These are phyloP conservation scores for Sequoiadendron giganteum DNA, from an alignment of 75 land plant genomes.

Conservation along the genomic window DNA sequence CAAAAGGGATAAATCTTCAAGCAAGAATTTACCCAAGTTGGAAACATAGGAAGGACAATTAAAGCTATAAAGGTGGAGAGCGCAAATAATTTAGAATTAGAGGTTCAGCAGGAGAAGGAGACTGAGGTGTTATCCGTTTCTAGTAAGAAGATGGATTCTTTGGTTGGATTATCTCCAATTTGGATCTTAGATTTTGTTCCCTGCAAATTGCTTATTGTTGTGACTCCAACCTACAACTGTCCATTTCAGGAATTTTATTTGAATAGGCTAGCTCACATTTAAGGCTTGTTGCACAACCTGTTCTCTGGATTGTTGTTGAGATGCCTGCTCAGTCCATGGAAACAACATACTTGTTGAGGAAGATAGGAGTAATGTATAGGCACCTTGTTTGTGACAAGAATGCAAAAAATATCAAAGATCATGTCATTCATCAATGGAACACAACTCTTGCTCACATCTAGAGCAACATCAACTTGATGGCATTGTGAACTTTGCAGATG, in stretches of 20 bases:
- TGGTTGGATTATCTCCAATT: background rate
- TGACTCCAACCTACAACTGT: slow-evolving; percentile 72
- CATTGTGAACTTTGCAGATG: slow-evolving; percentile 89
- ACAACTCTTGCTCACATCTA: slow-evolving; percentile 71
- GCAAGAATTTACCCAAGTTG: slow-evolving; percentile 3
- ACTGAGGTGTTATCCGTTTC: background rate
- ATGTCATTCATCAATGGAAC: slow-evolving; percentile 64
- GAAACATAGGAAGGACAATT: background rate
- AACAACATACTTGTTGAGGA: slow-evolving; percentile 67
- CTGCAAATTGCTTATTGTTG: slow-evolving; percentile 70
- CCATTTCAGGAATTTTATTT: slow-evolving; percentile 78
- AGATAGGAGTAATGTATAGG: slow-evolving; percentile 80
- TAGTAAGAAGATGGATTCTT: background rate
- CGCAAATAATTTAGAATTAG: background rate
- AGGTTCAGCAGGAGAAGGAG: slow-evolving; percentile 10
- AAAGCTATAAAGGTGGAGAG: slow-evolving; percentile 1
- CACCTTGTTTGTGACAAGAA: slow-evolving; percentile 75
- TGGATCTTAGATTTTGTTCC: slow-evolving; percentile 16
- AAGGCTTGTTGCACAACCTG: slow-evolving; percentile 66
- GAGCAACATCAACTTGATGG: slow-evolving; percentile 86
- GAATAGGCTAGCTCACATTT: slow-evolving; percentile 69
- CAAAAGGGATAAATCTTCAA: slow-evolving; percentile 4
- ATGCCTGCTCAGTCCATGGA: slow-evolving; percentile 65
- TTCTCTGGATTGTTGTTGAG: slow-evolving; percentile 90
- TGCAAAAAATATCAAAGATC: slow-evolving; percentile 54